Evolutionary conservation across 805 yeast species (phyloP), one percentile per base, ranked within the genome.

Genomic region (Priceomyces medius): DNA sequence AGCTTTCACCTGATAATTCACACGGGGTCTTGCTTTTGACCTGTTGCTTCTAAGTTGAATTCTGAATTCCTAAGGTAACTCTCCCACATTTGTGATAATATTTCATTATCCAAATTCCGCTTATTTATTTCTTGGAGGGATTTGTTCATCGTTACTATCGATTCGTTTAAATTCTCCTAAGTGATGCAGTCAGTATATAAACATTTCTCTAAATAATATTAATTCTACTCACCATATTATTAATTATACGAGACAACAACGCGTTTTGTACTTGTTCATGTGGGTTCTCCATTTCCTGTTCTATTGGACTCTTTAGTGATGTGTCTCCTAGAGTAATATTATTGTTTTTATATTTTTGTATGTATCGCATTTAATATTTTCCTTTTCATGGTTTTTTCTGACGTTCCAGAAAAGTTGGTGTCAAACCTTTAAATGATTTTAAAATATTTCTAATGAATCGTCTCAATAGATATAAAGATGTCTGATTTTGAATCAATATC

Each of bases 211-310:
- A 31, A 26, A 6, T 27, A n/a, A 29, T 28, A 19, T 20, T 14
- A 6, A 21, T 16, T 2, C n/a, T n/a, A 76, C 88, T 36, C 71
- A 82, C 88, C 59, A 86, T 79, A 50, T 84, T 85, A 58, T 77
- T 79, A 37, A 85, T 79, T n/a, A 87, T 85, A 47, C 96, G 77
- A 8, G 86, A 78, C 31, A 85, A 68, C 17, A 88, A 67, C 12
- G 88, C 88, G 48, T 77, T 81, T 56, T 88, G 96, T 5, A 79
- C 85, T 55, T 83, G 85, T 53, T 85, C 90, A 55, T 87, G 90
- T 3, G 96, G 96, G 53, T 86, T 87, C 62, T 86, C 88, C 95
- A 86, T 85, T 29, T 37, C 34, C 14, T 5, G 4, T 31, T 19
- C n/a, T 7, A 7, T 6, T 31, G 14, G n/a, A 5, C 10, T 26